Conservation (phyloP, 116 monocot species). For the Iris pallida region DNA sequence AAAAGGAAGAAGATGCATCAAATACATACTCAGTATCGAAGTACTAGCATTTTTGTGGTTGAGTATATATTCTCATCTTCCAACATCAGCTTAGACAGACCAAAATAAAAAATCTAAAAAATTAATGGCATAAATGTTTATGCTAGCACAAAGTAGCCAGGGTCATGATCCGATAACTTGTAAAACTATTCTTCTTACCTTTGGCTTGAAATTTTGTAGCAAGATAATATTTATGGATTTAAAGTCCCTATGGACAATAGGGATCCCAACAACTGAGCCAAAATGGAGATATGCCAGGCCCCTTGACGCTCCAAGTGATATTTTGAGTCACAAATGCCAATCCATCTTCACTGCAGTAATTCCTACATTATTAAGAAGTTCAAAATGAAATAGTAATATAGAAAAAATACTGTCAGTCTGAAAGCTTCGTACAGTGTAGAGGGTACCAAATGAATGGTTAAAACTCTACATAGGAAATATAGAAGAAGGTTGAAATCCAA, state of each 20-base stretch:
- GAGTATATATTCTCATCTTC: conserved; percentile 44
- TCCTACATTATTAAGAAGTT: conserved; percentile 24
- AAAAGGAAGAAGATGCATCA: conserved; percentile 19
- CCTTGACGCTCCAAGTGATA: conserved; percentile 73
- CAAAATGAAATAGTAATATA: background rate
- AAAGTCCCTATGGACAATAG: conserved; percentile 80
- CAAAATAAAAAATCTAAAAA: conserved; percentile 82
- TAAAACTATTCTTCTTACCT: conserved; percentile 40
- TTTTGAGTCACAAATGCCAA: conserved; percentile 60
- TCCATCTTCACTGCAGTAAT: conserved; percentile 55
- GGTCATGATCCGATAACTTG: background rate
- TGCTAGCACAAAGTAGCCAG: background rate
- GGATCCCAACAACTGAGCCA: conserved; percentile 48
- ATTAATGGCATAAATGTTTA: background rate
- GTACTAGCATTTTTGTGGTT: conserved; percentile 65
- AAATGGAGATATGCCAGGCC: conserved; percentile 83
- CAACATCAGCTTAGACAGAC: conserved; percentile 86
- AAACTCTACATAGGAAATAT: too few relatives aligned
- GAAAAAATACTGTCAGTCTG: too few relatives aligned
- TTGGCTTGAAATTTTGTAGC: conserved; percentile 52
- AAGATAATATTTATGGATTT: conserved; percentile 88
- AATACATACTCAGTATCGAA: conserved; percentile 85
- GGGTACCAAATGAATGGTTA: too few relatives aligned
- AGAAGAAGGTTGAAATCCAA: too few relatives aligned
- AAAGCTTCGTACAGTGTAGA: too few relatives aligned